These are phyloP conservation scores for Seminavis robusta DNA, from an alignment of 108 stramenopile species.

Conservation along the genomic window DNA sequence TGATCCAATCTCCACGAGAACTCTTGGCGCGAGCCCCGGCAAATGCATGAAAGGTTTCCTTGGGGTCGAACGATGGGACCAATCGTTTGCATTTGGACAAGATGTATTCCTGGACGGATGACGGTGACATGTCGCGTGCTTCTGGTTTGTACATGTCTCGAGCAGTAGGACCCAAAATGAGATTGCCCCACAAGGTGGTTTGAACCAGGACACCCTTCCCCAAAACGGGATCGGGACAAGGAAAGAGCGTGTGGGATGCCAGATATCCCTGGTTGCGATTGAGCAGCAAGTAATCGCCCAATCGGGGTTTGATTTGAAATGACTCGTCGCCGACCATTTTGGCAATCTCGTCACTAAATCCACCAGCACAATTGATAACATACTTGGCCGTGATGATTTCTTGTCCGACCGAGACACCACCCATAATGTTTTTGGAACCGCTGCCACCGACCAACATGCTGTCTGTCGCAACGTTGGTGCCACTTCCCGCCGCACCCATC, in stretches of 20 bases:
- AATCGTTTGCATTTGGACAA: conserved; percentile 69
- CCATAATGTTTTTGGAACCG: conserved; percentile 44
- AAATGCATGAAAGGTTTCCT: conserved; percentile 68
- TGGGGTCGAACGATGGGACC: conserved; percentile 64
- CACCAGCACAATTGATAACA: conserved; percentile 78
- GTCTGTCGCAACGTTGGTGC: conserved; percentile 38
- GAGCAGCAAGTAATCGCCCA: conserved; percentile 73
- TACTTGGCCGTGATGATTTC: conserved; percentile 56
- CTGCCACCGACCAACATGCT: conserved; percentile 73
- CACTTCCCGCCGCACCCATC: conserved; percentile 40
- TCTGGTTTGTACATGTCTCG: conserved; percentile 63
- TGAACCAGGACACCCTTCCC: conserved; percentile 82
- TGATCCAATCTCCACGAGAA: conserved; percentile 79
- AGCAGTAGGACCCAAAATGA: conserved; percentile 77
- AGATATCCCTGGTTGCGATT: conserved; percentile 74
- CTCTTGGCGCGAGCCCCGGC: conserved; percentile 70
- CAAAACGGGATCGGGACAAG: conserved; percentile 75
- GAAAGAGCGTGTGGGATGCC: conserved; percentile 63
- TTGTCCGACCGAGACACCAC: conserved; percentile 44
- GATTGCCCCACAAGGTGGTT: conserved; percentile 77
- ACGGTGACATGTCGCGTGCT: conserved; percentile 40
- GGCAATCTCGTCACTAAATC: conserved; percentile 59
- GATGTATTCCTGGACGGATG: conserved; percentile 65
- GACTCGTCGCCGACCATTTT: conserved; percentile 73
- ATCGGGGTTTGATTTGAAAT: conserved; percentile 68